These are phyloP conservation scores for Jaapia argillacea DNA, from an alignment of 768 basidiomycete genomes.

Conservation along the genomic window DNA sequence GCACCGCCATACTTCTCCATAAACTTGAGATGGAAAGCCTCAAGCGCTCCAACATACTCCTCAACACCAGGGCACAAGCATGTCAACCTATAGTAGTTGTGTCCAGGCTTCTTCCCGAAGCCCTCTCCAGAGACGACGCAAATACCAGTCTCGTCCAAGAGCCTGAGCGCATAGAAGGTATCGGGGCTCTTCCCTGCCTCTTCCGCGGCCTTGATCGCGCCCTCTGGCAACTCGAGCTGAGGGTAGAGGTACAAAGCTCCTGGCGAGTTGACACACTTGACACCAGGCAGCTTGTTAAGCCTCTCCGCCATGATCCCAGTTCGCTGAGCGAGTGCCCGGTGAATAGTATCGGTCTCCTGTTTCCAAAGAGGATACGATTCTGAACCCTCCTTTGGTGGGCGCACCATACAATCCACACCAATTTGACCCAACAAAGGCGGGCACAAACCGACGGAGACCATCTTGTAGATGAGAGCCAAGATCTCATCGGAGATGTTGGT, in stretches of 20 bases:
- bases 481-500: conserved; percentile 72
- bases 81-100: conserved; percentile 87
- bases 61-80: conserved; percentile 93
- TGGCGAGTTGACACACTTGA: conserved; percentile 81
- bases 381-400: conserved; percentile 71
- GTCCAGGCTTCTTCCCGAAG: conserved; percentile 87
- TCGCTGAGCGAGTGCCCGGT: conserved; percentile 61
- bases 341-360: conserved; percentile 74
- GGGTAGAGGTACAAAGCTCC: conserved; percentile 96
- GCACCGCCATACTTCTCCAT: conserved; percentile 35
- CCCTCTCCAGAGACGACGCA: conserved; percentile 92
- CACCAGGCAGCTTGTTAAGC: conserved; percentile 79
- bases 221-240: conserved; percentile 59
- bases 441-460: conserved; percentile 85
- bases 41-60: conserved; percentile 81
- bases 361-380: conserved; percentile 74
- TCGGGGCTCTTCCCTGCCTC: conserved; percentile 74
- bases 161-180: conserved; percentile 74
- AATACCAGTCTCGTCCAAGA: conserved; percentile 87
- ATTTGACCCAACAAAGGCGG: conserved; percentile 88
- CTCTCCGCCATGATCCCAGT: conserved; percentile 64
- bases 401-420: conserved; percentile 89
- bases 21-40: conserved; percentile 60
- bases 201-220: conserved; percentile 65
- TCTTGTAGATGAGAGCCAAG: conserved; percentile 88